A percentile compares a stretch with the other conserved stretches of the same genome.
Conservation (phyloP, 768 basidiomycete genomes). For the Panellus pusillus region DNA sequence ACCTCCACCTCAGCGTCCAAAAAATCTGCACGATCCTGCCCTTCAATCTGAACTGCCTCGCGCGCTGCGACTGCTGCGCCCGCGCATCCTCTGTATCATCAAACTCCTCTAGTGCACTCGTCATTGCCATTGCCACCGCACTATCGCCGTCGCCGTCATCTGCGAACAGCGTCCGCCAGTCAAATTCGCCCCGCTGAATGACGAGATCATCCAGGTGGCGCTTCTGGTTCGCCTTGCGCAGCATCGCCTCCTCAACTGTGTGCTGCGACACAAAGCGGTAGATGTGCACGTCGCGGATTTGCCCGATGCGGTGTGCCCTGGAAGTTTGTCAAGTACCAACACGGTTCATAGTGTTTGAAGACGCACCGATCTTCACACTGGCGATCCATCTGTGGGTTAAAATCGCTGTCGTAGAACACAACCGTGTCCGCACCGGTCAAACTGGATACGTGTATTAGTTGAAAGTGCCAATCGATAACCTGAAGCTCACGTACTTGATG, state of each 20-base stretch:
- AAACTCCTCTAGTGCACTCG: constrained; percentile 76
- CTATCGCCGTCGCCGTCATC: constrained; percentile 45
- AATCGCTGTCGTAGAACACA: constrained; percentile 96
- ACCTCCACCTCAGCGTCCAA: constrained; percentile 36
- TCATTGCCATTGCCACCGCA: constrained; percentile 36
- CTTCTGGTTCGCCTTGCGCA: constrained; percentile 98
- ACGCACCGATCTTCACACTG: constrained; percentile 90
- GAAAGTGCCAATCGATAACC: constrained; percentile 18
- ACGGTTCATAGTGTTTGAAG: not conserved
- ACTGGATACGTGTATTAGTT: constrained; percentile 38
- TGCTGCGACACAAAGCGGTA: constrained; percentile 89
- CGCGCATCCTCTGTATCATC: constrained; percentile 87
- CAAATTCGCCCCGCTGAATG: constrained; percentile 92
- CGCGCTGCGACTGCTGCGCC: constrained; percentile 73
- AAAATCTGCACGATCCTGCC: constrained; percentile 82
- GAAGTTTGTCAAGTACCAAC: constrained; percentile 8
- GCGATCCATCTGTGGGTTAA: constrained; percentile 96
- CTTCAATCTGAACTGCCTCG: constrained; percentile 71
- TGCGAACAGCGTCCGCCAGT: constrained; percentile 84
- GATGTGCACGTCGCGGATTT: constrained; percentile 94
- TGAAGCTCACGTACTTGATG: constrained; percentile 70
- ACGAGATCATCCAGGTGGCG: constrained; percentile 86
- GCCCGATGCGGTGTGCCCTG: constrained; percentile 97
- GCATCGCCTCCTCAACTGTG: constrained; percentile 95
- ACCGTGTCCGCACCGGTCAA: constrained; percentile 91